phyloP scores from a whole-genome alignment of 2,329 filamentous ascomycete species.

The Ophiostoma piceae region DNA sequence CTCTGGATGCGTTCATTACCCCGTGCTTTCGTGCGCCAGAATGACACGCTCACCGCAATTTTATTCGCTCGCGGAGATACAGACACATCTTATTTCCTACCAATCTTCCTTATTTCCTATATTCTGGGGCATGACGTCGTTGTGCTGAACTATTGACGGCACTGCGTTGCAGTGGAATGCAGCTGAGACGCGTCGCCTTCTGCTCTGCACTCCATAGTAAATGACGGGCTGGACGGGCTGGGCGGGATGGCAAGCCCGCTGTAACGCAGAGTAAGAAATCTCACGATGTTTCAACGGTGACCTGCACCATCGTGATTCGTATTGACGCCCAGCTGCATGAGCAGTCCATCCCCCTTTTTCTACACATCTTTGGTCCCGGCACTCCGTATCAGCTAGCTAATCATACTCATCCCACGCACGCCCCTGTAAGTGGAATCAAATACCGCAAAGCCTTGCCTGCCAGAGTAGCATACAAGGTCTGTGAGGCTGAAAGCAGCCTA shows the following conservation, averaged over 20 bases:
- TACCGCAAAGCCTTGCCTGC: background rate
- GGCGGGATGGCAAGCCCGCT: background rate
- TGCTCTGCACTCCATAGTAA: background rate
- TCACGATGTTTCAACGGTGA: conserved; percentile 6
- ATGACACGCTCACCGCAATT: background rate
- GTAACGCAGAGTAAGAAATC: background rate
- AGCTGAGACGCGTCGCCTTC: background rate
- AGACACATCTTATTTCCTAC: background rate
- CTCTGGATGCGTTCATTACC: background rate
- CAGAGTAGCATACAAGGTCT: background rate
- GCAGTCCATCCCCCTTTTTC: background rate
- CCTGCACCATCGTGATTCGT: background rate
- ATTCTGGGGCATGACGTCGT: conserved; percentile 1
- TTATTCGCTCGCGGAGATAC: background rate
- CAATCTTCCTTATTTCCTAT: background rate
- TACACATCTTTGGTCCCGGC: background rate
- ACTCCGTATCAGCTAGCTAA: conserved; percentile 5
- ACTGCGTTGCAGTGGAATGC: background rate
- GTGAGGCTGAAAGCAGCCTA: background rate
- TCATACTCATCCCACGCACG: background rate
- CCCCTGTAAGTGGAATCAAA: conserved; percentile 2
- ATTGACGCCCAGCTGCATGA: background rate
- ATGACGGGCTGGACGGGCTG: background rate
- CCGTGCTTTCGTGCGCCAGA: background rate
- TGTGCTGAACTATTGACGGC: background rate